Evolutionary conservation across 805 yeast genomes (phyloP), one percentile per base, ranked within the genome.

Genomic region (Starmerella etchellsii): DNA sequence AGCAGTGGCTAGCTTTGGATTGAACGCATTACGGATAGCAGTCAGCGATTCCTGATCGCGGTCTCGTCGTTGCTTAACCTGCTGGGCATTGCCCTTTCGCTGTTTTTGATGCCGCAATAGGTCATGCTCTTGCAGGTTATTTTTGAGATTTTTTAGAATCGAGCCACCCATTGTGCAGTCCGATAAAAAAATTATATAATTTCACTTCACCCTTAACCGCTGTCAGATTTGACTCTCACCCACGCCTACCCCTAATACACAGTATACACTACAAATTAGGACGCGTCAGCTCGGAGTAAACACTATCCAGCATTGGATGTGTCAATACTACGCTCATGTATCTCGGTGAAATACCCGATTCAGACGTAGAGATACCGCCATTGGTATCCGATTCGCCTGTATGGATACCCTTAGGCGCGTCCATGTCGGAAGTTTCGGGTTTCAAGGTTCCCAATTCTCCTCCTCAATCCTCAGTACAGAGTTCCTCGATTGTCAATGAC

Each of bases 1-100:
- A 41, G 71, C 70, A 47, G 78, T 69, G 44, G 77, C 78, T 35
- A 73, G 67, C 52, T 83, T 81, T 15, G 93, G 91, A 60, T 83
- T 88, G 67, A 87, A 85, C 52, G 87, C 80, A 38, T 73, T 76
- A 54, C 97, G 71, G 46, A 88, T 81, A 38, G 69, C 68, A 8
- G 62, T 58, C 14, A 83, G 64, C 10, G 71, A 66, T 33, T 67
- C 60, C 34, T 71, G 72, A 31, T 52, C 55, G 2, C 44, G 42
- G 37, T 47, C 48, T 3, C 43, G 40, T 46, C 70, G 74, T 53
- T 81, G 88, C 51, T 80, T 80, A 10, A 32, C 41, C 23, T 46
- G 40, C 3, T 42, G 47, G 2, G 39, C 25, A 29, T 39, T 45
- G 3, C 40, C 36, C 37, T 48, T 48, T 15, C 13, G 6, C 21